Base-by-base conservation (phyloP, 148 eudicot genomes). In the Cornus controversa region DNA sequence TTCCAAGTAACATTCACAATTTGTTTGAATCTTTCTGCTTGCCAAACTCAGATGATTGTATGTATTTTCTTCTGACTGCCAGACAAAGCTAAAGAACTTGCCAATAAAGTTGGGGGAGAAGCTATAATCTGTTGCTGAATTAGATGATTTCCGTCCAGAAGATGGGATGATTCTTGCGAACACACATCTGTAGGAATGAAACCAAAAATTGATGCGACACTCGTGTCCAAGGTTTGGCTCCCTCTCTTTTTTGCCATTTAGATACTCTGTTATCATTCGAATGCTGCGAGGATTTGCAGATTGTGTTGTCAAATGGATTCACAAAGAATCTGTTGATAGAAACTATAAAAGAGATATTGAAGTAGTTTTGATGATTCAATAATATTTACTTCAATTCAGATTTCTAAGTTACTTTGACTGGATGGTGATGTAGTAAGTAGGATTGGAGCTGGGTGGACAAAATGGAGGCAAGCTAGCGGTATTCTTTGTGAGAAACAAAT, bases 131-230 rank as follows among this genome's bases (percentile, higher is more conserved):
- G 89, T 90, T 28, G 77, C 78, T 66, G 92, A 89, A 60, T 74
- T 92, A 75, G 66, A 75, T 27, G 77, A 77, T 71, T 92, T 88
- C 83, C 84, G 80, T 65, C 97, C 92, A 22, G 92, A 90, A 75
- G 86, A 79, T 54, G 88, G 86, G 29, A 92, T 92, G 97, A 87
- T 92, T 78, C 92, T 92, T 67, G 97, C 90, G 63, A 92, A 92
- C 79, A 79, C 94, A 90, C 97, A 45, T 82, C 94, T 42, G 85
- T 92, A 57, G 97, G 97, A 53, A 92, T 92, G 97, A 88, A 90
- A 74, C 97, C 97, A 26, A 85, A 74, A 10, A 74, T 82, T 45
- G 83, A 89, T 11, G 85, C 80, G 31, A 80, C 94, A 8, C 97
- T 91, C 28, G 75, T 92, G 69, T 78, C 91, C 57, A 92, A 92